Base-by-base conservation (phyloP, 257 asterid species). In the Plantago major region DNA sequence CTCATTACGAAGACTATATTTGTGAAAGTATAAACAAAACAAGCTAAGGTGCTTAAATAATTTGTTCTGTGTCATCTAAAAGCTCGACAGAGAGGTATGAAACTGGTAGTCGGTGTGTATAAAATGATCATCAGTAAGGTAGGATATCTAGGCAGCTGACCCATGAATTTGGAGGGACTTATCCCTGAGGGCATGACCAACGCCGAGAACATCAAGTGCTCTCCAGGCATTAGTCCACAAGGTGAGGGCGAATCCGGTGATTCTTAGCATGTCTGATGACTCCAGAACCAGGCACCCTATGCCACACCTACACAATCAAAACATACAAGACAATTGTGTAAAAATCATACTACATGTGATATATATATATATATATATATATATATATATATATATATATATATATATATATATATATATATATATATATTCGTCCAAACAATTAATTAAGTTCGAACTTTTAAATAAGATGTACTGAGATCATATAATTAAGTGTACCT, bases 161-260 rank as follows among this genome's bases (percentile, higher is more conserved):
- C 83, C 89, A 28, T 51, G 71, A 62, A 84, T 64, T n/a, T 42
- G 82, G 12, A 76, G 19, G 48, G 80, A 82, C 44, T 60, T 75
- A 12, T 42, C 69, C 63, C 96, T 66, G 8, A 87, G 87, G 10
- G 59, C 18, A 28, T 87, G 81, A 11, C 85, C 98, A 42, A 88
- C 43, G 6, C 83, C 94, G 10, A 88, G 48, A 1, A 89, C 96
- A 53, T 91, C 98, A 28, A 88, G 80, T 1, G 96, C 94, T 65
- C 75, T 81, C 92, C 94, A 88, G 1, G 90, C 98, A 58, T 91
- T 91, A 7, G 76, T 76, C 95, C 88, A 88, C 42, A 86, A 15
- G 0, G 78, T 57, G 60, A 88, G 79, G 4, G 94, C 96, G 62
- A 86, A 91, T 0, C 98, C 96, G 1, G 90, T 71, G n/a, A 67